Evolutionary conservation across 2,329 filamentous ascomycete genomes (phyloP).

Genomic region (Paecilomyces niveus): DNA sequence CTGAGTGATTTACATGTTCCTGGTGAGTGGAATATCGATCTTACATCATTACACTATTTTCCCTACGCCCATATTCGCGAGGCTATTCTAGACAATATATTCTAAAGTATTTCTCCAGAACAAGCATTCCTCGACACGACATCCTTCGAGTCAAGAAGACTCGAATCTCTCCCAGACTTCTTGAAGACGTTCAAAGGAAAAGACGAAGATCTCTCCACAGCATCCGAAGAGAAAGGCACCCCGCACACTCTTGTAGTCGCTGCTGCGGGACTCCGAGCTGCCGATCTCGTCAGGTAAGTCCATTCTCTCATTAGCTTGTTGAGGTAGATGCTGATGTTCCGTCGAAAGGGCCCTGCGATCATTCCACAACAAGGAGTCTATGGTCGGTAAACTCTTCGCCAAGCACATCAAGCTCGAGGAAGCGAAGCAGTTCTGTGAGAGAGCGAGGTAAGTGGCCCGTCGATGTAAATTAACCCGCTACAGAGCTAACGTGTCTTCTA

Average conservation of each 20-base stretch:
- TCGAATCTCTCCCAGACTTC: conserved; percentile 71
- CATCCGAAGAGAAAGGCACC: conserved; percentile 61
- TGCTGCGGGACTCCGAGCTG: conserved; percentile 74
- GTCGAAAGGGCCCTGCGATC: conserved; percentile 55
- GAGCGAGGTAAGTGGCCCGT: conserved; percentile 39
- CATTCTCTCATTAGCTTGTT: not conserved
- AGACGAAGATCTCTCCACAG: conserved; percentile 54
- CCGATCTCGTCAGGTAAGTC: conserved; percentile 66
- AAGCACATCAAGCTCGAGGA: conserved; percentile 97
- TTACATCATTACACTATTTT: not conserved
- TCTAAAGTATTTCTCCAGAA: conserved; percentile 41
- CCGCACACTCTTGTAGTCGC: conserved; percentile 89
- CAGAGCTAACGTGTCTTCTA: conserved; percentile 18
- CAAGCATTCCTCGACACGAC: conserved; percentile 73
- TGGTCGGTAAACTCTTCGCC: conserved; percentile 87
- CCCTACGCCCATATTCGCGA: not conserved
- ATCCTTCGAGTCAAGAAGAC: conserved; percentile 58
- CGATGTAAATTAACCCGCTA: conserved; percentile 8
- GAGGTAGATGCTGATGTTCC: not conserved
- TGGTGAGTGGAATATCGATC: conserved; percentile 43
- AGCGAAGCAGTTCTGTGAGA: conserved; percentile 67
- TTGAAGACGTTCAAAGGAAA: conserved; percentile 55
- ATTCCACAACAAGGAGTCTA: conserved; percentile 70
- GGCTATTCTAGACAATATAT: not conserved
- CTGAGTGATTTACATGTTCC: conserved; percentile 74